Base-by-base conservation (phyloP, 768 basidiomycete species). In the Phanerochaete carnosa region DNA sequence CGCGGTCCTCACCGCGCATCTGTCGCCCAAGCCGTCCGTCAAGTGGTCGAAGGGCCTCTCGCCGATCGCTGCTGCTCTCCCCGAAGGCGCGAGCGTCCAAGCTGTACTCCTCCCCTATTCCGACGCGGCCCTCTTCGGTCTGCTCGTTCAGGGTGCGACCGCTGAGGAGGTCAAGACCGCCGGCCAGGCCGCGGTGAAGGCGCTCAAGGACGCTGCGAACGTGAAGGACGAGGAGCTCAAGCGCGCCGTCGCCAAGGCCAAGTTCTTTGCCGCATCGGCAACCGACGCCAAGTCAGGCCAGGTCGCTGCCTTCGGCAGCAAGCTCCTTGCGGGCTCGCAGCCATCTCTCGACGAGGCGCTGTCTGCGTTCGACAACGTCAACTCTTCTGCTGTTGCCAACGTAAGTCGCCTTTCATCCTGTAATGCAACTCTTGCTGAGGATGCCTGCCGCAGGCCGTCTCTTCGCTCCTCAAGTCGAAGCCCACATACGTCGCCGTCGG, bases 401-500 rank as follows among this genome's bases (percentile, higher is more conserved):
- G 94, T 91, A 65, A 39, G 80, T 65, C 15, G 39, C 45, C 26
- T 60, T 54, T 60, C n/a, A 33, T 19, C 8, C 43, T 25, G 25
- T 7, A 12, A 3, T 37, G 22, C 22, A 1, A 54, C 26, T 3
- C 19, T 59, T 19, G 7, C 53, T 47, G 28, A 55, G 30, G 28
- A 30, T 22, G 13, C 33, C 5, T 12, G 60, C 47, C 57, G 2
- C 61, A 92, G 92, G 83, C 86, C 53, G 82, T 86, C 47, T 77
- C 87, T 2, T 73, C 82, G 37, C 81, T 96, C 47, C 74, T 91
- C 69, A 83, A 86, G 72, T 74, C 79, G 66, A 91, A 93, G 76
- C 92, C 95, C 22, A 95, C 94, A 26, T 93, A 82, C 65, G 93
- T 98, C 43, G 89, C 87, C 12, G 81, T 98, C 52, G 97, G 95